Conservation (phyloP, 139 green algal genomes). For the Tetradesmus lagerheimii region DNA sequence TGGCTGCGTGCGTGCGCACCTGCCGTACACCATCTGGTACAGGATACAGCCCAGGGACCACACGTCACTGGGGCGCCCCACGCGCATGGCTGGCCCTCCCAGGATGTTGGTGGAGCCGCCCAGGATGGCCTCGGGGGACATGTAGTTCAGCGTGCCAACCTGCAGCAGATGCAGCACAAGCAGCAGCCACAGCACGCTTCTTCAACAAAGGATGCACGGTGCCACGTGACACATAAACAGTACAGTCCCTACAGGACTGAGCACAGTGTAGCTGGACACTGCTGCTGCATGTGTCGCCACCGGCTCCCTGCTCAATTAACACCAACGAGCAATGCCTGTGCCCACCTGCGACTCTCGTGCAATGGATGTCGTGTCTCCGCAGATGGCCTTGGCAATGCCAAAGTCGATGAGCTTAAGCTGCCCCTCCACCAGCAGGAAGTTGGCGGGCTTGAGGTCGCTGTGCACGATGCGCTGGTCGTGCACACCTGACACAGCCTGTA, state of each 20-base stretch:
- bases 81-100: slow-evolving; percentile 78
- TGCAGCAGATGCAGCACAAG: slow-evolving; percentile 30
- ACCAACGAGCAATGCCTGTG: not conserved
- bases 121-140: slow-evolving; percentile 96
- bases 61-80: slow-evolving; percentile 92
- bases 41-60: slow-evolving; percentile 98
- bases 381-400: slow-evolving; percentile 97
- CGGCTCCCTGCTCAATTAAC: too few species aligned
- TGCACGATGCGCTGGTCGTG: slow-evolving; percentile 96
- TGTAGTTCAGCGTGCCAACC: slow-evolving; percentile 99
- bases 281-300: too few species aligned
- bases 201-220: not conserved
- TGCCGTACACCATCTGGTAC: slow-evolving; percentile 97
- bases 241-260: too few species aligned
- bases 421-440: slow-evolving; percentile 97
- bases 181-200: not conserved
- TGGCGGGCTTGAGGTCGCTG: slow-evolving; percentile 95
- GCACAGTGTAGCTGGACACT: too few species aligned
- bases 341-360: slow-evolving; percentile 85
- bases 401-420: slow-evolving; percentile 99
- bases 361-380: slow-evolving; percentile 94
- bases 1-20: slow-evolving; percentile 68
- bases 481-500: slow-evolving; percentile 92
- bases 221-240: too few species aligned
- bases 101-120: slow-evolving; percentile 83